Evolutionary conservation across 495 filamentous ascomycete species (phyloP).

Genomic region (Xanthoparmelia taractica): DNA sequence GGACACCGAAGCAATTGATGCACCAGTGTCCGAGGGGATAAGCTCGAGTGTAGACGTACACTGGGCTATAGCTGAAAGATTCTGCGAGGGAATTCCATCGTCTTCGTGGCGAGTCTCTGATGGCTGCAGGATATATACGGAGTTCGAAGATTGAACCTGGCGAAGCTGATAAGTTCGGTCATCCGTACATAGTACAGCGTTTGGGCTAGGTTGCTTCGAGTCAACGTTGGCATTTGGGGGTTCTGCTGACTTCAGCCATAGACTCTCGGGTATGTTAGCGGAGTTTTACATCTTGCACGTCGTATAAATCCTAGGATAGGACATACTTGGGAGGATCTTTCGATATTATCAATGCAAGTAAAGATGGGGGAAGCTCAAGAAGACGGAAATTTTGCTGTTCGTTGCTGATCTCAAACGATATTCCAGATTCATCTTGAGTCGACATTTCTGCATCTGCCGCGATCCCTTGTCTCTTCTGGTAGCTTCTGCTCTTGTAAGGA

Average conservation of each 20-base stretch:
- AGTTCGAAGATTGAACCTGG: slow-evolving; percentile 88
- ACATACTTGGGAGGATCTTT: slow-evolving; percentile 53
- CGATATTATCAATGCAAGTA: slow-evolving; percentile 58
- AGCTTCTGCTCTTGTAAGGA: neutral
- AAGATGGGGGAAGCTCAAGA: slow-evolving; percentile 71
- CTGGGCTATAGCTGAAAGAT: slow-evolving; percentile 57
- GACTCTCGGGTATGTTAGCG: slow-evolving; percentile 37
- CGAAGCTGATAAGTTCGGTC: slow-evolving; percentile 68
- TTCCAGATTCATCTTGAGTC: slow-evolving; percentile 48
- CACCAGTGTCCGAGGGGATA: slow-evolving; percentile 27
- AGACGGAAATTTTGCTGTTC: slow-evolving; percentile 59
- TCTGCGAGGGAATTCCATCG: slow-evolving; percentile 31
- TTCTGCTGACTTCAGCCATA: slow-evolving; percentile 55
- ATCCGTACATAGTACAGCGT: slow-evolving; percentile 65
- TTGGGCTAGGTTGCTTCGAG: slow-evolving; percentile 28
- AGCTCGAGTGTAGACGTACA: slow-evolving; percentile 69
- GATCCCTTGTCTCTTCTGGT: neutral
- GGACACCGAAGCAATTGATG: slow-evolving; percentile 29
- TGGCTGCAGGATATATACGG: slow-evolving; percentile 63
- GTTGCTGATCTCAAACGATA: slow-evolving; percentile 56
- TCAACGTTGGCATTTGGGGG: slow-evolving; percentile 9
- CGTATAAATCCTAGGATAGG: neutral
- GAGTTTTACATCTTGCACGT: neutral
- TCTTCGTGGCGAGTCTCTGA: slow-evolving; percentile 28
- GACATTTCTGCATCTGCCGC: slow-evolving; percentile 11